Conservation (phyloP, 495 filamentous ascomycete genomes). For the Pyrenula aspistea region DNA sequence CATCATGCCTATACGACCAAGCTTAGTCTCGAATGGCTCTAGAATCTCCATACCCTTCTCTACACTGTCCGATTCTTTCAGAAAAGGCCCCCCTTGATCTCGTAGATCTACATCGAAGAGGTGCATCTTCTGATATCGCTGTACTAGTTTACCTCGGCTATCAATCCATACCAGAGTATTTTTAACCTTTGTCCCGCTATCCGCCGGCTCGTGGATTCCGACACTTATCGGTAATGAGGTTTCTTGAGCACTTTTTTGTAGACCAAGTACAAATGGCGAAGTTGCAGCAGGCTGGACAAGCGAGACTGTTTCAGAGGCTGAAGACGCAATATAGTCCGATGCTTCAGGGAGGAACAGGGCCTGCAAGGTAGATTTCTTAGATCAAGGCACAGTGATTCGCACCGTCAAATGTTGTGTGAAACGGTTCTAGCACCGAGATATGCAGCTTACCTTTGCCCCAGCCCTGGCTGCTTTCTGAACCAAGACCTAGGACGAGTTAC, state of each 20-base stretch:
- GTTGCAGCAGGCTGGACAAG: constrained; percentile 47
- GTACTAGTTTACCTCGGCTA: constrained; percentile 44
- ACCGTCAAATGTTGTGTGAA: no score
- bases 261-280: constrained; percentile 57
- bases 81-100: constrained; percentile 33
- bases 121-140: constrained; percentile 68
- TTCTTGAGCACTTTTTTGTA: constrained; percentile 51
- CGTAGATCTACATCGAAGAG: constrained; percentile 64
- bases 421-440: no score
- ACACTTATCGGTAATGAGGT: constrained; percentile 65
- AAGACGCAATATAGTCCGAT: constrained; percentile 70
- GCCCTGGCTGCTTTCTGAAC: constrained; percentile 59
- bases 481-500: no score
- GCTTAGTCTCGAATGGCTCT: not conserved
- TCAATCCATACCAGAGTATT: constrained; percentile 64
- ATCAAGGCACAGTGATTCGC: constrained; percentile 5
- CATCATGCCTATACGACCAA: constrained; percentile 26
- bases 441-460: constrained; percentile 68
- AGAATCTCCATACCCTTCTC: constrained; percentile 9
- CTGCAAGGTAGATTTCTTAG: constrained; percentile 24
- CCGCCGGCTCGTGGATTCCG: constrained; percentile 70
- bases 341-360: constrained; percentile 89
- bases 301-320: constrained; percentile 49
- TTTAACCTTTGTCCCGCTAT: constrained; percentile 41
- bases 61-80: constrained; percentile 48